Evolutionary conservation across 257 asterid species (phyloP), one percentile per base, ranked within the genome.

Genomic region (Solanum virginianum): DNA sequence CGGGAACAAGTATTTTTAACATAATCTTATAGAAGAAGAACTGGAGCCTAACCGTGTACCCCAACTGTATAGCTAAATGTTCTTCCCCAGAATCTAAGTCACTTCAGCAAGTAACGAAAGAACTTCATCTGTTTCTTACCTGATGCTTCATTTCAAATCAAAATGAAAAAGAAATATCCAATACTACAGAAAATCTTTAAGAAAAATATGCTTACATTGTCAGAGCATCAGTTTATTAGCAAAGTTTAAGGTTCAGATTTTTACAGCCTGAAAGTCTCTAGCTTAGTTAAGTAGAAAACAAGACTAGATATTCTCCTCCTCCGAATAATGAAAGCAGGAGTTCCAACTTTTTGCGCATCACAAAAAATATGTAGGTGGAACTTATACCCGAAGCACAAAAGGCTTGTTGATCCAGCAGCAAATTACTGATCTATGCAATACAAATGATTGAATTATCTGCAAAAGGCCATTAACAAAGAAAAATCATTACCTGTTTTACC

Each of bases 401-500:
- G 15, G 15, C 43, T 75, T 15, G 62, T 24, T 49, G 45, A 75
- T 24, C 43, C 49, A 75, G 15, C 29, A 77, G 82, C 2, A 51
- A 77, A 53, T 51, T 53, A 53, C 26, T 77, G 10, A 26, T 49
- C 65, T 26, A 77, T 9, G 41, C 22, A 77, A 51, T 26, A 63
- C 18, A 77, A 77, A 53, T 77, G 63, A 26, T 77, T 53, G 20
- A 24, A 26, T 77, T 39, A 77, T 26, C 47, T 77, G 63, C 56
- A 77, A 1, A 77, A 15, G 79, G 49, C 41, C 71, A 82, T 20
- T 80, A 53, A 56, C 82, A 55, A 56, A 83, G 84, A 39, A 57
- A 83, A 83, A 43, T 4, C 80, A 8, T 12, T 92, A 97, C 98
- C 98, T 88, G 93, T 86, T 88, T 92, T 92, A 18, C 99, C 98